Conservation (phyloP, 495 filamentous ascomycete species). For the Xylaria grammica region DNA sequence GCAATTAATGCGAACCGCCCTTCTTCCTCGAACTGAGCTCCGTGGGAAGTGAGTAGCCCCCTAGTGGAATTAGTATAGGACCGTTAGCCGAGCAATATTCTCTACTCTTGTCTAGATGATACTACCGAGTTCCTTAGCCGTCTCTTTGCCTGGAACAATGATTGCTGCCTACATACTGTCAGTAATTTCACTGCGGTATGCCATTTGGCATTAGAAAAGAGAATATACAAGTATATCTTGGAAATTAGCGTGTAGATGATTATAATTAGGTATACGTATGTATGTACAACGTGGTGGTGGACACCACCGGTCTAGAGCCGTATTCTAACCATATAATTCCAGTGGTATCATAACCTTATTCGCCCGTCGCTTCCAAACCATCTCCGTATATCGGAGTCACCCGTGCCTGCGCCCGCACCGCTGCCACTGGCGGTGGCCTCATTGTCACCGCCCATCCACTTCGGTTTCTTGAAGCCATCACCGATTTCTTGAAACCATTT, state of each 20-base stretch:
- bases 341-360: constrained; percentile 29
- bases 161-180: no score
- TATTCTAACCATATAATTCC: constrained; percentile 9
- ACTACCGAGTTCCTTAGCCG: no score
- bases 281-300: constrained; percentile 6
- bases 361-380: constrained; percentile 52
- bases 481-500: constrained; percentile 75
- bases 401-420: constrained; percentile 22
- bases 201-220: no score
- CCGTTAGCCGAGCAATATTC: no score
- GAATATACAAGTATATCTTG: not conserved
- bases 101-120: no score
- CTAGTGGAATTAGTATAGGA: no score
- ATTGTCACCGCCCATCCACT: constrained; percentile 77
- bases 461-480: constrained; percentile 72
- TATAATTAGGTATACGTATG: constrained; percentile 17
- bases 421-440: constrained; percentile 30
- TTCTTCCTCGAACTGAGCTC: no score
- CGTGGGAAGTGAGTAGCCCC: no score
- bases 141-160: no score
- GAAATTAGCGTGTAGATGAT: not conserved
- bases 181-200: no score
- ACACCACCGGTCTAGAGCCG: not conserved
- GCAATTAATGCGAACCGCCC: no score
- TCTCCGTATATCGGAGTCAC: constrained; percentile 44